These are phyloP conservation scores for Inonotus obliquus DNA, from an alignment of 1,284 basidiomycete genomes.

Conservation along the genomic window DNA sequence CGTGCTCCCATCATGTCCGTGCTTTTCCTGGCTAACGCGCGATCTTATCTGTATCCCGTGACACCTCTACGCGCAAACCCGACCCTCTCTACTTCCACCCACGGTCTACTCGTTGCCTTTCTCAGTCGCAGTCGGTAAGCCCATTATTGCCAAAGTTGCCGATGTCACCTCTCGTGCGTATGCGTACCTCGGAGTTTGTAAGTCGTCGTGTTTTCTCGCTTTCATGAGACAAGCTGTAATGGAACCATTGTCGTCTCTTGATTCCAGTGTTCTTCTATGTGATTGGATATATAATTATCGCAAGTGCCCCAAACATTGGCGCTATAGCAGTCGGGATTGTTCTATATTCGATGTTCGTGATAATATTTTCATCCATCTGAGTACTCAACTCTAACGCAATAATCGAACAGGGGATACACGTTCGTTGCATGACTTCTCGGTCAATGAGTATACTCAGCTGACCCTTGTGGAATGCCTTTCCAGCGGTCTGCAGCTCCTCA, in stretches of 20 bases:
- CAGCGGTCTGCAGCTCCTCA: conserved; percentile 65
- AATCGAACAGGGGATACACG: conserved; percentile 46
- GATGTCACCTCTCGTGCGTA: conserved; percentile 62
- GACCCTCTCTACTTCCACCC: too few relatives aligned
- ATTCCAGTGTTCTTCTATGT: conserved; percentile 51
- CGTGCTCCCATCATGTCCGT: too few relatives aligned
- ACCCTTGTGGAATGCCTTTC: background rate
- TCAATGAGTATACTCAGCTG: background rate
- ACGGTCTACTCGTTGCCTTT: background rate
- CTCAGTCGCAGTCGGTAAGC: conserved; percentile 63
- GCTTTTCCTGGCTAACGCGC: too few relatives aligned
- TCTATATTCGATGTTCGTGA: conserved; percentile 48
- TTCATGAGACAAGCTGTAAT: background rate
- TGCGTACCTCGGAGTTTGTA: conserved; percentile 61
- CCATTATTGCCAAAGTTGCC: conserved; percentile 75
- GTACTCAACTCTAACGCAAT: background rate
- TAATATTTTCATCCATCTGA: background rate
- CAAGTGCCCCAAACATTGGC: conserved; percentile 36
- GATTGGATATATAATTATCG: conserved; percentile 40
- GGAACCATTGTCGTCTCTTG: background rate
- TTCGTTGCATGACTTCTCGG: conserved; percentile 17
- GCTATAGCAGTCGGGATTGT: conserved; percentile 50
- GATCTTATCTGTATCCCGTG: background rate
- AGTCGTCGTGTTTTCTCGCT: conserved; percentile 28
- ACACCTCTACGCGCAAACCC: background rate